Conservation (phyloP, 352 stramenopile species). For the Pythium vanterpoolii region DNA sequence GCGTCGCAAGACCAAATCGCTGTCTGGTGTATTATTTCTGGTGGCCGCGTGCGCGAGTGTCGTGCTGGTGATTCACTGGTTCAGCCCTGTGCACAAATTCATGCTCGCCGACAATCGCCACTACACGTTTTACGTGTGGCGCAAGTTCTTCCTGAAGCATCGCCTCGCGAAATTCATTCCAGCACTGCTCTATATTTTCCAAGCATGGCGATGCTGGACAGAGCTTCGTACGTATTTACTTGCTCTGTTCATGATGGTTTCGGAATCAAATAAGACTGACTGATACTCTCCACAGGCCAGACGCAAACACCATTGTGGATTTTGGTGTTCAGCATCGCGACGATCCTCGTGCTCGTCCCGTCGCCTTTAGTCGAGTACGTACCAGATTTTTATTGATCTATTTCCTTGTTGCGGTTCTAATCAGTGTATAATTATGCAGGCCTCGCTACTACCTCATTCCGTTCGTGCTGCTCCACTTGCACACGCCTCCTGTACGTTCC, state of each 20-base stretch:
- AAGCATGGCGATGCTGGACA: slow-evolving; percentile 56
- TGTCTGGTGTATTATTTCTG: slow-evolving; percentile 35
- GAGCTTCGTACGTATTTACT: slow-evolving; percentile 53
- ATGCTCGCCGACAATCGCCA: slow-evolving; percentile 91
- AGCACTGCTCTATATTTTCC: slow-evolving; percentile 54
- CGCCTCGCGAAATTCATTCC: slow-evolving; percentile 64
- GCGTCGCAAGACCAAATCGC: slow-evolving; percentile 31
- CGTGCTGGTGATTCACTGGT: slow-evolving; percentile 45
- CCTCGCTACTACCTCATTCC: slow-evolving; percentile 81
- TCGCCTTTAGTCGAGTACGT: slow-evolving; percentile 87
- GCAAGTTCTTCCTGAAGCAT: slow-evolving; percentile 82
- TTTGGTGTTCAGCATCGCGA: slow-evolving; percentile 65
- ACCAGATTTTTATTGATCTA: not conserved
- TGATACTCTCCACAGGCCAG: slow-evolving; percentile 29
- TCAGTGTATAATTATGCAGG: slow-evolving; percentile 35
- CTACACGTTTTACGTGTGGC: slow-evolving; percentile 92
- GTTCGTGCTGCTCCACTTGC: slow-evolving; percentile 76
- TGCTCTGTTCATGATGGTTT: not conserved
- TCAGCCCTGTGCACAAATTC: slow-evolving; percentile 88
- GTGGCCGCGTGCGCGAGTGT: slow-evolving; percentile 14
- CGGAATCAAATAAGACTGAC: not conserved
- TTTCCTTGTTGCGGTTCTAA: not conserved
- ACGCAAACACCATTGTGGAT: slow-evolving; percentile 70
- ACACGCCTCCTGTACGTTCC: slow-evolving; percentile 56
- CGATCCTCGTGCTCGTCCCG: slow-evolving; percentile 80